Evolutionary conservation across 345 rosid genomes (phyloP).

Genomic region (Combretum micranthum): DNA sequence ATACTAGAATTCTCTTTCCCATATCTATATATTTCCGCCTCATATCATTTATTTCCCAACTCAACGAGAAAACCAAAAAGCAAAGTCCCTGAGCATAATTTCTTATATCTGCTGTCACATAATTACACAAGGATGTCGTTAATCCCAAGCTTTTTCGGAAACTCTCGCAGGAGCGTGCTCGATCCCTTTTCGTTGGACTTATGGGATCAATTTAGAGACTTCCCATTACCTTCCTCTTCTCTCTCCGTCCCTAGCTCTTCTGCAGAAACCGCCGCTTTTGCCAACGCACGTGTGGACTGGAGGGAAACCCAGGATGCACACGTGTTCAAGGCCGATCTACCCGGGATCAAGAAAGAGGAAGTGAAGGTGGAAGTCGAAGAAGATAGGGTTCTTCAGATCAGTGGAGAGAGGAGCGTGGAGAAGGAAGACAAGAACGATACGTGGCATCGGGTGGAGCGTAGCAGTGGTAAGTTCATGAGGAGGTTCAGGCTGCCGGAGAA

Average conservation of each 20-base stretch:
- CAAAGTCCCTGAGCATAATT: no score
- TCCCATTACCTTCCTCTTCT: neutral
- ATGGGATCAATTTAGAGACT: constrained; percentile 19
- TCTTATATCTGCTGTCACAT: no score
- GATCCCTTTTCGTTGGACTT: constrained; percentile 23
- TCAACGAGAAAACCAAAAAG: no score
- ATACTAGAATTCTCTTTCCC: no score
- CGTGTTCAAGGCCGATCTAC: constrained; percentile 33
- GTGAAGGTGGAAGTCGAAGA: constrained; percentile 34
- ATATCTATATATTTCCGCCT: no score
- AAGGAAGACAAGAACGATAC: constrained; percentile 26
- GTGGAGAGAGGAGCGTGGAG: constrained; percentile 28
- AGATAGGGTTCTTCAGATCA: constrained; percentile 26
- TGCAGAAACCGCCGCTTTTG: constrained; percentile 13
- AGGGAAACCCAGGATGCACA: constrained; percentile 35
- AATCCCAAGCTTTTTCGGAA: constrained; percentile 7
- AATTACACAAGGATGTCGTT: constrained; percentile 3
- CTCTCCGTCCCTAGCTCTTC: neutral
- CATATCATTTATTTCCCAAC: no score
- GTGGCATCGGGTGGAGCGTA: constrained; percentile 32
- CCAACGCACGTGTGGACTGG: constrained; percentile 27
- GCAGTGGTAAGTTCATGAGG: constrained; percentile 28
- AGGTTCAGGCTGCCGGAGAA: constrained; percentile 37
- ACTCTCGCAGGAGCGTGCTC: constrained; percentile 6
- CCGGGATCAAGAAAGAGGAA: constrained; percentile 34